Evolutionary conservation across 805 yeast species (phyloP).

Genomic region (Candida quercuum): DNA sequence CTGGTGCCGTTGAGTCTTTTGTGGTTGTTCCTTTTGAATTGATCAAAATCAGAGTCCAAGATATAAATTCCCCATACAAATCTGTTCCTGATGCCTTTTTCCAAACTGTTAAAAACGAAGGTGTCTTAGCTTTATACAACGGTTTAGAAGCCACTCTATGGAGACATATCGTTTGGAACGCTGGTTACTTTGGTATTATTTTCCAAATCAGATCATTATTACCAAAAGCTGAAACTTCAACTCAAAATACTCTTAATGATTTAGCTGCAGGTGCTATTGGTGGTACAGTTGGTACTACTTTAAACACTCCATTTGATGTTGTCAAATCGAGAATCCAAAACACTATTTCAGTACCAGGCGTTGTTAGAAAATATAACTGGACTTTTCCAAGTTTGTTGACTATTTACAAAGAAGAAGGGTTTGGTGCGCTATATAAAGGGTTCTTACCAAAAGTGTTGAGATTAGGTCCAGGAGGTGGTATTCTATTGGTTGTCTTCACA

Average conservation of each 20-base stretch:
- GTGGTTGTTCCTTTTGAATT: conserved; percentile 98
- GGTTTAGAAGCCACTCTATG: conserved; percentile 96
- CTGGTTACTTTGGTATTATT: conserved; percentile 95
- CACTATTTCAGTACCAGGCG: conserved; percentile 61
- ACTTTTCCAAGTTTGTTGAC: conserved; percentile 71
- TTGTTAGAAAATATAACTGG: conserved; percentile 87
- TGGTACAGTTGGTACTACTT: conserved; percentile 92
- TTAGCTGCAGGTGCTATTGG: conserved; percentile 91
- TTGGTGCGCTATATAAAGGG: conserved; percentile 88
- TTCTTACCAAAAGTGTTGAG: conserved; percentile 95
- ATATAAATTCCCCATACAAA: conserved; percentile 71
- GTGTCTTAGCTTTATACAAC: conserved; percentile 78
- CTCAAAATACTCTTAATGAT: conserved; percentile 80
- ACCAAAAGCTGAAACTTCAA: conserved; percentile 68
- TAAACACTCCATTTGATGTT: conserved; percentile 96
- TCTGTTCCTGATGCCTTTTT: conserved; percentile 81
- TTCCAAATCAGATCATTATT: conserved; percentile 76
- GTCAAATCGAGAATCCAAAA: conserved; percentile 95
- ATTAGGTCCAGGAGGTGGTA: conserved; percentile 99
- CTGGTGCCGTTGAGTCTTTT: conserved; percentile 95
- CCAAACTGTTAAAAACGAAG: conserved; percentile 68
- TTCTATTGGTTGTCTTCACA: conserved; percentile 93
- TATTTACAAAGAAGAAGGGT: conserved; percentile 88
- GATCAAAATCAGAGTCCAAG: conserved; percentile 92
- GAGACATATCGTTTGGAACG: conserved; percentile 97